Conservation (phyloP, 345 rosid species). For the Moricandia moricandioides region DNA sequence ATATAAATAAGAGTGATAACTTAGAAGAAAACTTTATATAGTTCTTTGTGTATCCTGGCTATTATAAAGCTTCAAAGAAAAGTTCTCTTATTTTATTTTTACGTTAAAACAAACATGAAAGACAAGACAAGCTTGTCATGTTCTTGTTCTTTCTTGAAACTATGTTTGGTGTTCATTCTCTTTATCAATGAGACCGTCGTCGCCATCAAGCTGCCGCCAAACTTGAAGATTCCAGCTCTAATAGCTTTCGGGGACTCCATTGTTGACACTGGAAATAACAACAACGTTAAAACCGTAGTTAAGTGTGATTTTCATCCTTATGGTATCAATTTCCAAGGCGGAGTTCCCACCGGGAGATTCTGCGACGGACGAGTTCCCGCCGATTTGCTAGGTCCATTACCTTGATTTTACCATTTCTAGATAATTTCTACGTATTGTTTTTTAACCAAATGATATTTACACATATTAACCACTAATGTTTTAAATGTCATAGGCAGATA, state of each 20-base stretch:
- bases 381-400: constrained; percentile 46
- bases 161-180: constrained; percentile 21
- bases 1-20: constrained; percentile 12
- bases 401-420: not conserved
- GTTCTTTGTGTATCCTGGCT: not conserved
- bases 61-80: constrained; percentile 11
- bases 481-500: no score
- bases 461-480: no score
- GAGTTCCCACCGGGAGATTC: constrained; percentile 57
- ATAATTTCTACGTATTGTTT: no score
- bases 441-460: no score
- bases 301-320: constrained; percentile 54
- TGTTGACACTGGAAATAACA: constrained; percentile 62
- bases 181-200: constrained; percentile 2
- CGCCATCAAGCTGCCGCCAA: constrained; percentile 33
- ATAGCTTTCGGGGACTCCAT: constrained; percentile 58
- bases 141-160: constrained; percentile 26
- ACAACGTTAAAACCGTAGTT: constrained; percentile 34
- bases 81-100: not conserved
- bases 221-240: constrained; percentile 35
- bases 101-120: constrained; percentile 24
- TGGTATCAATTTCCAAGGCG: constrained; percentile 50
- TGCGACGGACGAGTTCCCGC: constrained; percentile 51
- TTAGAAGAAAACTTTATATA: not conserved
- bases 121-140: constrained; percentile 19